These are phyloP conservation scores for Botrytis medusae DNA, from an alignment of 2,329 filamentous ascomycete genomes.

Conservation along the genomic window DNA sequence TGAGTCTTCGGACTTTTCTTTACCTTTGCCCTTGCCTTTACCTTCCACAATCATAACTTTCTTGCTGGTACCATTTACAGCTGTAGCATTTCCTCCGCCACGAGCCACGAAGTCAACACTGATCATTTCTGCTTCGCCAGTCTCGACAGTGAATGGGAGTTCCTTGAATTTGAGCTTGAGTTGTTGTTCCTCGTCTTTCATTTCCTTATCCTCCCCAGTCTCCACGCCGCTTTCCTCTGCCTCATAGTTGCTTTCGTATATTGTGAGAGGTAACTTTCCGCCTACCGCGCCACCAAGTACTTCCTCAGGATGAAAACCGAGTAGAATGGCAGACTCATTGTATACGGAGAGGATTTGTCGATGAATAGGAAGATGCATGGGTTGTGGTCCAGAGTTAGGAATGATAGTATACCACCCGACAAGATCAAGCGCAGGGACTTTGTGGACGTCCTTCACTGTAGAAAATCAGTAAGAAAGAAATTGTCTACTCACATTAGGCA, in stretches of 20 bases:
- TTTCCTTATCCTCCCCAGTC: slow-evolving; percentile 65
- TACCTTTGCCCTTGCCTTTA: slow-evolving; percentile 39
- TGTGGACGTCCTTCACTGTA: slow-evolving; percentile 84
- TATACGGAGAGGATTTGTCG: slow-evolving; percentile 69
- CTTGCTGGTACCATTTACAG: slow-evolving; percentile 44
- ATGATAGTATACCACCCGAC: slow-evolving; percentile 91
- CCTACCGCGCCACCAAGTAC: slow-evolving; percentile 57
- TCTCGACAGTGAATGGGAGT: slow-evolving; percentile 84
- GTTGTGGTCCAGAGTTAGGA: slow-evolving; percentile 67
- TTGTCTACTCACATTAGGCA: background rate
- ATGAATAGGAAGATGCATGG: slow-evolving; percentile 70
- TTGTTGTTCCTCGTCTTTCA: slow-evolving; percentile 61
- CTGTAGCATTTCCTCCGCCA: slow-evolving; percentile 77
- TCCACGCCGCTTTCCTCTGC: slow-evolving; percentile 55
- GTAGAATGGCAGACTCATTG: slow-evolving; percentile 81
- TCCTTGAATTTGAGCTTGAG: slow-evolving; percentile 75
- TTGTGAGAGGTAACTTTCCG: slow-evolving; percentile 81
- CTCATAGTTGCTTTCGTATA: slow-evolving; percentile 85
- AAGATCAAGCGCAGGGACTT: slow-evolving; percentile 75
- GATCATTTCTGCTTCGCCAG: slow-evolving; percentile 96
- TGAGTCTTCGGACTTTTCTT: slow-evolving; percentile 34
- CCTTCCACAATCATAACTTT: slow-evolving; percentile 33
- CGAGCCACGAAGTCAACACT: slow-evolving; percentile 90
- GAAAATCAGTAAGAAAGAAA: background rate
- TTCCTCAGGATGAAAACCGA: slow-evolving; percentile 77